Evolutionary conservation across 257 asterid genomes (phyloP).

Genomic region (Echites panduratus): DNA sequence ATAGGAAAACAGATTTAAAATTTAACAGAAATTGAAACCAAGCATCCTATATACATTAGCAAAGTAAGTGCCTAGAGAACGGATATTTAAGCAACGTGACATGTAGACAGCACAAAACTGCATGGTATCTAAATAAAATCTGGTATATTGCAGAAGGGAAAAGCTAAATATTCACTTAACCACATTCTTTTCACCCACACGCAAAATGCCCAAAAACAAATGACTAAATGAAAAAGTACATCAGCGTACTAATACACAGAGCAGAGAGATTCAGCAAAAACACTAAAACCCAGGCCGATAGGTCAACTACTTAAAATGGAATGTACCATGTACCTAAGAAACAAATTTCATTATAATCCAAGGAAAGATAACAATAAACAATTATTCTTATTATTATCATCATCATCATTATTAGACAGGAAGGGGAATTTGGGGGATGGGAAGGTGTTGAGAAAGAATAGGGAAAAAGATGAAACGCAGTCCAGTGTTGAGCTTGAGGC

Average conservation of each 20-base stretch:
- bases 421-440: background rate
- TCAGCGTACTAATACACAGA: too few species aligned
- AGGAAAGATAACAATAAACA: too few species aligned
- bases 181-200: background rate
- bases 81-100: background rate
- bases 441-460: background rate
- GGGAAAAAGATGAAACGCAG: background rate
- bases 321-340: too few species aligned
- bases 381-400: too few species aligned
- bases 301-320: background rate
- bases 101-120: background rate
- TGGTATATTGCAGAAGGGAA: background rate
- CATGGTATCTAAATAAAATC: background rate
- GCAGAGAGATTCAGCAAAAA: background rate
- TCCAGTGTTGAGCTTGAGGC: background rate
- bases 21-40: background rate
- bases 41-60: background rate
- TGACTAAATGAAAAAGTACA: background rate
- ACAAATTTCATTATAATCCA: too few species aligned
- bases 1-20: slow-evolving; percentile 1
- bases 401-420: too few species aligned
- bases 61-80: background rate
- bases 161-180: background rate
- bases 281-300: background rate
- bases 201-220: background rate